phyloP scores from a whole-genome alignment of 352 stramenopile genomes.

The Globisporangium paroecandrum region DNA sequence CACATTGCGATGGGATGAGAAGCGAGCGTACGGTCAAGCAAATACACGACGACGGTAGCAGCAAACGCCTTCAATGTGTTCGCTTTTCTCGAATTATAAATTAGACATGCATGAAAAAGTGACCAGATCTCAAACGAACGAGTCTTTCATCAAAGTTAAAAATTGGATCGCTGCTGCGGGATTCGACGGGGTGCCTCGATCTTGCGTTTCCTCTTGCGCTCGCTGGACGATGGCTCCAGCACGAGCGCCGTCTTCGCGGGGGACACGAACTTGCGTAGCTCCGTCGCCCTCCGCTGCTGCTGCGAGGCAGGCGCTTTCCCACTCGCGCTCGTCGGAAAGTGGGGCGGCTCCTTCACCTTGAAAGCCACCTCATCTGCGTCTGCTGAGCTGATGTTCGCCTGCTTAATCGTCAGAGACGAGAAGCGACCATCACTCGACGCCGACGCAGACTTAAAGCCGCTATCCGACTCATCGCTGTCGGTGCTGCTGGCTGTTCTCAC shows the following conservation, averaged over 20 bases:
- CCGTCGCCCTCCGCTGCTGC: conserved; percentile 18
- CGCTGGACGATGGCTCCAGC: conserved; percentile 19
- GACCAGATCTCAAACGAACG: background rate
- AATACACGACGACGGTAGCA: background rate
- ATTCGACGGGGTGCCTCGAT: conserved; percentile 45
- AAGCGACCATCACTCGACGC: background rate
- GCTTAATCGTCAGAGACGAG: background rate
- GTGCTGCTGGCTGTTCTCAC: conserved; percentile 10
- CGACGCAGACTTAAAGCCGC: conserved; percentile 8
- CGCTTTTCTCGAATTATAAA: background rate
- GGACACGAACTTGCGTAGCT: conserved; percentile 11
- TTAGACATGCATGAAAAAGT: background rate
- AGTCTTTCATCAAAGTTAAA: background rate
- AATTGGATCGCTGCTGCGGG: conserved; percentile 24
- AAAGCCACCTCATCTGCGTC: background rate
- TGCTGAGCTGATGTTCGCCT: background rate
- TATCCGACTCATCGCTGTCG: conserved; percentile 20
- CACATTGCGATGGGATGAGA: background rate
- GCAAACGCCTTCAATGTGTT: background rate
- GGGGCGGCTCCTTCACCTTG: conserved; percentile 8
- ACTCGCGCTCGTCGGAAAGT: background rate
- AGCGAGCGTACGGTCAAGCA: background rate
- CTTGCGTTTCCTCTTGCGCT: conserved; percentile 59
- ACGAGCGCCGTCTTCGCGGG: conserved; percentile 13
- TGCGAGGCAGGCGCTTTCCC: background rate